Base-by-base conservation (phyloP, 371 early-diverging fungal species). In the Haplosporangium sp. region DNA sequence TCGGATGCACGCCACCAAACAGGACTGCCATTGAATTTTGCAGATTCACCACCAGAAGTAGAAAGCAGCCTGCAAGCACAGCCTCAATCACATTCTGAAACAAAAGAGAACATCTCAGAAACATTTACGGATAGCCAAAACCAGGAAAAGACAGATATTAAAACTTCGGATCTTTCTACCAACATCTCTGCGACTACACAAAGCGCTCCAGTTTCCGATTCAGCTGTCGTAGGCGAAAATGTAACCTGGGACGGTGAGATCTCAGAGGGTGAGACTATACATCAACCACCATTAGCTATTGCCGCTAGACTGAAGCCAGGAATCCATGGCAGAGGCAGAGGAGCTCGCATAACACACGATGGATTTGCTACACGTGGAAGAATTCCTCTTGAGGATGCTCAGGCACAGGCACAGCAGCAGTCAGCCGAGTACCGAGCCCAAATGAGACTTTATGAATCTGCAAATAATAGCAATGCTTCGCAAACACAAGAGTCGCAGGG, bases 231-330 rank as follows among this genome's bases (percentile, higher is more conserved):
- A 7, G 3, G 19, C n/a, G 50, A 50, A n/a, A 50, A n/a, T n/a
- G 15, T 17, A 38, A 9, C 37, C 47, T 63, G 55, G 35, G 39
- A 53, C 6, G 9, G 44, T 11, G 44, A 42, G 44, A 42, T 8
- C 11, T 5, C 44, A 17, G 55, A 56, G 8, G 4, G 15, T 11
- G 60, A 59, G 27, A 35, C 19, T 10, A 48, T 27, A 40, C 57
- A 53, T 42, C 44, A 57, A 34, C 71, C 66, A 8, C 74, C 74
- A n/a, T 55, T 48, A 6, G 79, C 71, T 3, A 64, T 78, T 10
- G 74, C 71, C 0, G 71, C 74, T n/a, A 45, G 79, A 44, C 70
- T 74, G 71, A 63, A n/a, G 45, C 69, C 65, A 20, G 62, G 73
- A 4, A 55, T 68, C 10, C 79, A 74, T 68, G 70, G 70, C 17